These are phyloP conservation scores for Lentithecium fluviatile DNA, from an alignment of 495 filamentous ascomycete species.

Conservation along the genomic window DNA sequence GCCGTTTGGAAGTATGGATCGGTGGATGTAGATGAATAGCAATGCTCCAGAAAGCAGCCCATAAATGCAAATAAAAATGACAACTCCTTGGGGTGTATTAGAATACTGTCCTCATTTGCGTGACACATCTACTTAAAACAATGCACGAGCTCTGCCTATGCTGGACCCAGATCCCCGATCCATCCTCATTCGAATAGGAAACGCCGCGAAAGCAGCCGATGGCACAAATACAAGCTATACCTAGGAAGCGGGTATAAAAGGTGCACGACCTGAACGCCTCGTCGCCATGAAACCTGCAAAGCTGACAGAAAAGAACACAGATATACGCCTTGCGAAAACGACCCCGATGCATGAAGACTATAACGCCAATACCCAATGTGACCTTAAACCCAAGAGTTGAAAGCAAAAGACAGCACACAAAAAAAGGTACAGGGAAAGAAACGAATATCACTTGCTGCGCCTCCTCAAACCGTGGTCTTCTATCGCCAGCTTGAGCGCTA, in stretches of 20 bases:
- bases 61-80: too few species aligned
- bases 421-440: not conserved
- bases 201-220: not conserved
- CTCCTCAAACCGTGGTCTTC: slow-evolving; percentile 59
- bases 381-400: not conserved
- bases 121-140: too few species aligned
- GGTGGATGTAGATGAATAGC: slow-evolving; percentile 33
- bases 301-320: too few species aligned
- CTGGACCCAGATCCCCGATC: too few species aligned
- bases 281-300: too few species aligned
- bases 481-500: slow-evolving; percentile 59
- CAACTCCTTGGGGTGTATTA: too few species aligned
- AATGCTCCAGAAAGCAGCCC: too few species aligned
- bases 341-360: not conserved
- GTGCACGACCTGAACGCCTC: not conserved
- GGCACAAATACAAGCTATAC: slow-evolving; percentile 2
- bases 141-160: too few species aligned
- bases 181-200: not conserved
- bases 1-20: slow-evolving; percentile 19
- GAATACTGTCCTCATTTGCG: too few species aligned
- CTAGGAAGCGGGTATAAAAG: not conserved
- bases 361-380: not conserved
- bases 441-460: slow-evolving; percentile 39
- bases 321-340: too few species aligned
- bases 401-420: slow-evolving; percentile 3